phyloP scores from a whole-genome alignment of 2,329 filamentous ascomycete species.

The Epichloe elymi region DNA sequence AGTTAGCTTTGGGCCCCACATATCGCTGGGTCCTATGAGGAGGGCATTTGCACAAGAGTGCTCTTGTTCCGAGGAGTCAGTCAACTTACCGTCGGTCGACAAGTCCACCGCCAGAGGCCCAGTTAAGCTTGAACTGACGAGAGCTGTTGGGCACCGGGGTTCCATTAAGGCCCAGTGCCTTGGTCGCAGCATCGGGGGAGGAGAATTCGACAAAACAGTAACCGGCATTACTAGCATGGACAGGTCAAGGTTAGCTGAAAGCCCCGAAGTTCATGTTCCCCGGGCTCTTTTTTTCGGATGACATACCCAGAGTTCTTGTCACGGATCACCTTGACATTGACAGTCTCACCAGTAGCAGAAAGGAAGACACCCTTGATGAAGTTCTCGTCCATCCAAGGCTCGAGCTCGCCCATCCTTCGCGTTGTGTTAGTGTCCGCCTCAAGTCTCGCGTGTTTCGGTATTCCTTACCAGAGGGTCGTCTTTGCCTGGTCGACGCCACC shows the following conservation, averaged over 20 bases:
- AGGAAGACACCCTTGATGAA: conserved; percentile 89
- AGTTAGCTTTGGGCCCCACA: neutral
- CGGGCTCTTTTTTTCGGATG: neutral
- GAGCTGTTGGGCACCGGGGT: conserved; percentile 84
- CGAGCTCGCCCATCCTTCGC: conserved; percentile 91
- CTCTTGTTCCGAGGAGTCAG: neutral
- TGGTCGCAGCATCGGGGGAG: conserved; percentile 70
- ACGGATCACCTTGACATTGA: conserved; percentile 99
- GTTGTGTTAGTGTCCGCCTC: conserved; percentile 7
- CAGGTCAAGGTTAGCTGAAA: neutral
- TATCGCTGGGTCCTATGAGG: neutral
- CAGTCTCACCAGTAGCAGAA: conserved; percentile 80
- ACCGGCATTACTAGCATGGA: conserved; percentile 63
- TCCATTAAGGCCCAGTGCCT: conserved; percentile 83
- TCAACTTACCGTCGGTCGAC: conserved; percentile 71
- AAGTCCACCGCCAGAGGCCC: conserved; percentile 91
- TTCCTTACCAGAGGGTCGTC: conserved; percentile 40
- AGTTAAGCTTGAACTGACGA: conserved; percentile 97
- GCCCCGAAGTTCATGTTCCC: neutral
- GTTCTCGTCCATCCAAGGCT: conserved; percentile 98
- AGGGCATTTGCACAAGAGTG: neutral
- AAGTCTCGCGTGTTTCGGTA: neutral
- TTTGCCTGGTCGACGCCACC: conserved; percentile 35
- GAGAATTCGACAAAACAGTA: conserved; percentile 98
- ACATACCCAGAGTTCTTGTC: conserved; percentile 93